Percentiles rank a stretch among this genome's conserved stretches.
Evolutionary conservation across 2,329 filamentous ascomycete species (phyloP).

Genomic region (Ophiocordyceps camponoti-rufipedis): DNA sequence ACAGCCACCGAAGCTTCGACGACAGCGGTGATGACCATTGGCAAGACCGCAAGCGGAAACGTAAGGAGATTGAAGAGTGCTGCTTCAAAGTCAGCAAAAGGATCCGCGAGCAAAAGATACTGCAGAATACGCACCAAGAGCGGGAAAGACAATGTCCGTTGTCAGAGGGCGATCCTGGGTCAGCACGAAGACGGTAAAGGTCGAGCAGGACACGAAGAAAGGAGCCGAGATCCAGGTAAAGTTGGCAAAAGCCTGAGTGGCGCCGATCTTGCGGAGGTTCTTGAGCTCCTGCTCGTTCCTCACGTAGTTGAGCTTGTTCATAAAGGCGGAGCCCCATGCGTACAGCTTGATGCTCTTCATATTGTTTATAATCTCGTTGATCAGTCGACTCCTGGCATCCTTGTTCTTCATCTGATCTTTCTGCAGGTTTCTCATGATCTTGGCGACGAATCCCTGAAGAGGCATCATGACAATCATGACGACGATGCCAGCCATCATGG

Average conservation of each 20-base stretch:
- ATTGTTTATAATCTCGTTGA: slow-evolving; percentile 96
- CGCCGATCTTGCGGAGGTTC: slow-evolving; percentile 89
- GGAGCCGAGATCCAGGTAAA: slow-evolving; percentile 97
- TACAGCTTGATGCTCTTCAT: slow-evolving; percentile 99
- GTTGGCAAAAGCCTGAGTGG: slow-evolving; percentile 82
- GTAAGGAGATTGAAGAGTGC: slow-evolving; percentile 92
- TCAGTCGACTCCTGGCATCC: slow-evolving; percentile 76
- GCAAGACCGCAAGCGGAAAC: slow-evolving; percentile 82
- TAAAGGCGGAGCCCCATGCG: slow-evolving; percentile 92
- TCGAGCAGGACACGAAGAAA: slow-evolving; percentile 92
- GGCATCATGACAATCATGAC: slow-evolving; percentile 98
- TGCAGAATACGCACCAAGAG: slow-evolving; percentile 22
- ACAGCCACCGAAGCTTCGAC: slow-evolving; percentile 93
- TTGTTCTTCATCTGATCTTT: slow-evolving; percentile 99
- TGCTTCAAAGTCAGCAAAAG: slow-evolving; percentile 12
- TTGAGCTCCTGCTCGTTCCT: slow-evolving; percentile 91
- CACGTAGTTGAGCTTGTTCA: slow-evolving; percentile 91
- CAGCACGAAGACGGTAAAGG: slow-evolving; percentile 85
- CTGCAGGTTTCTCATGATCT: slow-evolving; percentile 85
- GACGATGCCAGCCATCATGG: slow-evolving; percentile 87
- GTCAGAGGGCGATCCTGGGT: slow-evolving; percentile 66
- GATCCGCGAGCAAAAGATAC: not conserved
- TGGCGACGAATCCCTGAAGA: slow-evolving; percentile 79
- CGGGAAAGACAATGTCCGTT: slow-evolving; percentile 91
- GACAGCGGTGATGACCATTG: slow-evolving; percentile 95